Evolutionary conservation across 2,329 filamentous ascomycete species (phyloP).

Genomic region (Macrophomina phaseolina): DNA sequence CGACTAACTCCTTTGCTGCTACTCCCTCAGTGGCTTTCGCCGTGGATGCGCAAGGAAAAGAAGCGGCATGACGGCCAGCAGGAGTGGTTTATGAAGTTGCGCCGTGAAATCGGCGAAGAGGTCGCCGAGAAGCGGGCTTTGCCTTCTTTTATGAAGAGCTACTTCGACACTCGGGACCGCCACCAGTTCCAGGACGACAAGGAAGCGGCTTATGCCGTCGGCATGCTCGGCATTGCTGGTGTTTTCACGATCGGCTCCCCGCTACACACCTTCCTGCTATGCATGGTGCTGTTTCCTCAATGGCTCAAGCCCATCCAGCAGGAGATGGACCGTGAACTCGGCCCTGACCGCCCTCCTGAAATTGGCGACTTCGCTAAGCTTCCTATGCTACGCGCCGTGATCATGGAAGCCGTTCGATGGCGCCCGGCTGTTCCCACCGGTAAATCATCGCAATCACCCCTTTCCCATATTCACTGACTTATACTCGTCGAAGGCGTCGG

Average conservation of each 20-base stretch:
- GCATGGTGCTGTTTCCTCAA: slow-evolving; percentile 31
- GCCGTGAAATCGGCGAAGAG: neutral
- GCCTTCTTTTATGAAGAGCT: slow-evolving; percentile 15
- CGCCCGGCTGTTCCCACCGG: slow-evolving; percentile 42
- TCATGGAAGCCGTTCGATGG: slow-evolving; percentile 39
- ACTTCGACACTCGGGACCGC: neutral
- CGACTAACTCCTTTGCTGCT: slow-evolving; percentile 17
- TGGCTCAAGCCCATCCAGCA: slow-evolving; percentile 30
- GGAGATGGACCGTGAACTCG: slow-evolving; percentile 34
- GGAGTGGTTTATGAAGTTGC: slow-evolving; percentile 20
- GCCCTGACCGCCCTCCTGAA: slow-evolving; percentile 30
- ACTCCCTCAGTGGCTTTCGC: slow-evolving; percentile 8
- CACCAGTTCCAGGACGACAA: slow-evolving; percentile 3
- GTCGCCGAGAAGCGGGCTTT: slow-evolving; percentile 1
- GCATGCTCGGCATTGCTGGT: slow-evolving; percentile 27
- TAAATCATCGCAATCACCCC: neutral
- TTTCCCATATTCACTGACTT: neutral
- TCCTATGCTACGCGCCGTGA: slow-evolving; percentile 37
- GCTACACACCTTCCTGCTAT: slow-evolving; percentile 32
- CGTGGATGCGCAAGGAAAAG: slow-evolving; percentile 19
- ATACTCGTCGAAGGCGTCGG: neutral
- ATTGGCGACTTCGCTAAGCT: slow-evolving; percentile 35
- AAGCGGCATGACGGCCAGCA: slow-evolving; percentile 24
- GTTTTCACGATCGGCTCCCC: slow-evolving; percentile 30
- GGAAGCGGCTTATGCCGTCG: slow-evolving; percentile 25